Percentiles rank a stretch among this genome's conserved stretches.
These are phyloP conservation scores for Sphaerulina vaccinii DNA, from an alignment of 2,329 filamentous ascomycete species.

Conservation along the genomic window DNA sequence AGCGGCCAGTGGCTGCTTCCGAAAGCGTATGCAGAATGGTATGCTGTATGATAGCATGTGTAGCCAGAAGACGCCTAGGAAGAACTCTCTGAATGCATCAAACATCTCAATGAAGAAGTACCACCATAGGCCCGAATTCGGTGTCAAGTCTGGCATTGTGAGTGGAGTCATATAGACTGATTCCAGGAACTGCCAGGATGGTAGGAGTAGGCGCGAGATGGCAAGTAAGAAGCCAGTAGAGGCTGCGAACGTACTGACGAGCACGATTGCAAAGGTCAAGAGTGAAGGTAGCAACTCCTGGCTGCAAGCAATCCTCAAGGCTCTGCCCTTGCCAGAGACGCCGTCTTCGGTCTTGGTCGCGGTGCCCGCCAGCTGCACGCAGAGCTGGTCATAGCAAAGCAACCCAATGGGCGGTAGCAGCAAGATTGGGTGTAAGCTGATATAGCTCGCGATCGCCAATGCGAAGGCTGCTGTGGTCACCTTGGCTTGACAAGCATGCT, in stretches of 20 bases:
- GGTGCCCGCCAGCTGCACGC: conserved; percentile 16
- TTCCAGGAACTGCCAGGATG: conserved; percentile 81
- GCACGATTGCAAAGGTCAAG: conserved; percentile 43
- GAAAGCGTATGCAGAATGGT: conserved; percentile 77
- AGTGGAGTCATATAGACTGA: conserved; percentile 94
- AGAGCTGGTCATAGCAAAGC: conserved; percentile 67
- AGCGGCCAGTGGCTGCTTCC: conserved; percentile 82
- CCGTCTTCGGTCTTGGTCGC: conserved; percentile 12
- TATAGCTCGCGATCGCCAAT: conserved; percentile 81
- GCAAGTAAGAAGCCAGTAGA: conserved; percentile 63
- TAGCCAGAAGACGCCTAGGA: conserved; percentile 96
- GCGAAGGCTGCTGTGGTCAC: conserved; percentile 75
- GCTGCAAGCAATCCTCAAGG: conserved; percentile 23
- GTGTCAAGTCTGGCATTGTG: conserved; percentile 85
- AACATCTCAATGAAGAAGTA: conserved; percentile 99
- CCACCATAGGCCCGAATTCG: conserved; percentile 97
- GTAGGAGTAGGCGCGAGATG: conserved; percentile 71
- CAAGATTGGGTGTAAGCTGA: conserved; percentile 87
- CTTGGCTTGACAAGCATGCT: conserved; percentile 73
- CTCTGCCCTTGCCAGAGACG: conserved; percentile 4
- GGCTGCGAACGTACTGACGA: conserved; percentile 55
- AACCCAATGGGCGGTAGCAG: conserved; percentile 79
- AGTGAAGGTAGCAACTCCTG: conserved; percentile 23
- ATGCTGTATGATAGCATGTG: conserved; percentile 88
- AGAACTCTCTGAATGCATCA: conserved; percentile 95